A percentile compares a stretch with the other conserved stretches of the same genome.
Evolutionary conservation across 805 yeast genomes (phyloP).

Genomic region (Blastobotrys muscicola): DNA sequence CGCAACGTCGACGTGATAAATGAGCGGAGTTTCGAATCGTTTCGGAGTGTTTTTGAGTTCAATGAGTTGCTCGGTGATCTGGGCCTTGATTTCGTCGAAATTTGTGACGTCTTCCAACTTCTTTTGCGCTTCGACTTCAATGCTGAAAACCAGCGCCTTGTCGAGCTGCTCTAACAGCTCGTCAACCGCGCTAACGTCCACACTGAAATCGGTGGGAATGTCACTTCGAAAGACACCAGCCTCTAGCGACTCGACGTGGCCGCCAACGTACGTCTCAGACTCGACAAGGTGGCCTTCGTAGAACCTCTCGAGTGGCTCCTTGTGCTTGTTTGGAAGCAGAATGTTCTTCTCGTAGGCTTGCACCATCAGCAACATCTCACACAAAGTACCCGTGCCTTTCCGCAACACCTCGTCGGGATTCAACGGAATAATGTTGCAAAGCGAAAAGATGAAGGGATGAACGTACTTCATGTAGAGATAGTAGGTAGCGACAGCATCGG

Average conservation of each 20-base stretch:
- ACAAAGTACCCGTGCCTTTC: conserved; percentile 96
- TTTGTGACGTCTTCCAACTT: conserved; percentile 70
- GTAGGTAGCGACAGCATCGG: conserved; percentile 98
- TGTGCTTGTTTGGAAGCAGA: conserved; percentile 83
- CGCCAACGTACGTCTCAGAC: conserved; percentile 97
- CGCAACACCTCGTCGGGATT: conserved; percentile 94
- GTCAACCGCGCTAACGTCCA: conserved; percentile 77
- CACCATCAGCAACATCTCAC: conserved; percentile 94
- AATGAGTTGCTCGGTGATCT: conserved; percentile 45
- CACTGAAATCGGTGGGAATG: conserved; percentile 58
- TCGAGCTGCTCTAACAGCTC: conserved; percentile 67
- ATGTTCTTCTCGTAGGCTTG: conserved; percentile 79
- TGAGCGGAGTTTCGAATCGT: conserved; percentile 70
- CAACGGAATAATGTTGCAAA: conserved; percentile 90
- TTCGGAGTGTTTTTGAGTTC: conserved; percentile 53
- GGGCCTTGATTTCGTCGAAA: conserved; percentile 60
- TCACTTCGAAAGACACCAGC: conserved; percentile 97
- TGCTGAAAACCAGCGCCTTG: conserved; percentile 68
- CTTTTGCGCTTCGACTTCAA: conserved; percentile 70
- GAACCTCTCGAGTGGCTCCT: conserved; percentile 89
- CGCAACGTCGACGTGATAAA: conserved; percentile 97
- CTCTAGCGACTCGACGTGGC: conserved; percentile 94
- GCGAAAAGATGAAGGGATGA: conserved; percentile 91
- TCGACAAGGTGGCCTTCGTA: conserved; percentile 90
- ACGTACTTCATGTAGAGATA: conserved; percentile 93